Evolutionary conservation across 1,284 basidiomycete species (phyloP), one percentile per base, ranked within the genome.

Genomic region (Apiotrichum brassicae): DNA sequence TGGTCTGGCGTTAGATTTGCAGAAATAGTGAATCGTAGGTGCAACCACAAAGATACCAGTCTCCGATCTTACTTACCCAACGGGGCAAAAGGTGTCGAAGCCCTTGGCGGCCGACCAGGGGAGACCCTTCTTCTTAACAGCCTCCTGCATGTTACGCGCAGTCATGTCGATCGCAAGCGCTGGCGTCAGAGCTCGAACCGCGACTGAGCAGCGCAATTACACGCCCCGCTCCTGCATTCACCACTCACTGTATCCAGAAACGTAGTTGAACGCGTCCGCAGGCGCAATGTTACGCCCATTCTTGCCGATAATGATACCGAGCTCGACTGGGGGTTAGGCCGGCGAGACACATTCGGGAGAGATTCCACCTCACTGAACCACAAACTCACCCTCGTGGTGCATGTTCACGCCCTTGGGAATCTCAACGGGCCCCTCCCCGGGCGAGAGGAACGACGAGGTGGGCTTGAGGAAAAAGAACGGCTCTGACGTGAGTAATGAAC

Each of bases 401-500:
- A 85, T 85, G 6, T 84, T 65, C 38, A 94, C 79, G 20, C 92
- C 93, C 36, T 72, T 75, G 3, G 94, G 94, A 43, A 97, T 86
- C 76, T 97, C 87, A 23, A 97, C 76, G 30, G 81, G 80, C 5
- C 69, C 71, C 46, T 76, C 71, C 0, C 85, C 85, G 6, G 81
- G 81, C n/a, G 78, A 70, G 23, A 97, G 65, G 69, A 93, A 97
- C 64, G 86, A 89, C 4, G 85, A 83, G 3, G 94, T 97, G 5
- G 94, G 94, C 75, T 98, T 98, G 35, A 97, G 76, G 78, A 97
- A 98, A 81, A 97, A 95, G 79, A 98, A 97, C 0, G 94, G 94
- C 69, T 97, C 92, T 70, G 48, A 5, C 14, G n/a, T 14, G 7
- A 13, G 20, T 13, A 11, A 48, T 51, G 20, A 46, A 47, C 26